Conservation (phyloP, 148 eudicot genomes). For the Chenopodium formosanum region DNA sequence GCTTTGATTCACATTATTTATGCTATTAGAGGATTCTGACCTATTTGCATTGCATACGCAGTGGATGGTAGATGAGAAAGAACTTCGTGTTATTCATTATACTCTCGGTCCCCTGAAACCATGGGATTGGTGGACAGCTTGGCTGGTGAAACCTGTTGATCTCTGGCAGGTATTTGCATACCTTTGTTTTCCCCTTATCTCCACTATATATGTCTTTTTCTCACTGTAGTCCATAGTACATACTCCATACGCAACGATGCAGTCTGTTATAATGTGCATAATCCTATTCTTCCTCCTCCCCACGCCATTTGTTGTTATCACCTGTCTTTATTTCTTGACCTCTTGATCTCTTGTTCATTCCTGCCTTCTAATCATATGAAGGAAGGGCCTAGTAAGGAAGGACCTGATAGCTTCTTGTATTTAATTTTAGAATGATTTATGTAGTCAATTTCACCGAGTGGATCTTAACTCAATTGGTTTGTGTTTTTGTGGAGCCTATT, state of each 20-base stretch:
- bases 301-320: neutral
- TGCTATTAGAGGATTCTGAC: slow-evolving; percentile 9
- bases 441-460: neutral
- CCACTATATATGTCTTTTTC: slow-evolving; percentile 9
- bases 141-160: slow-evolving; percentile 98
- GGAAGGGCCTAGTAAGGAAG: neutral
- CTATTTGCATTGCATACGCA: slow-evolving; percentile 32
- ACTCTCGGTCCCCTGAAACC: slow-evolving; percentile 98
- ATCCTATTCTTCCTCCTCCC: neutral
- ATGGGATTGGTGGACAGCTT: slow-evolving; percentile 99
- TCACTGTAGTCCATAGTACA: neutral
- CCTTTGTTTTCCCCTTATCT: neutral
- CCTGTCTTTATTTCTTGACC: neutral
- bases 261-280: neutral
- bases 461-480: neutral
- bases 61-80: slow-evolving; percentile 99
- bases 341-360: neutral
- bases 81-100: slow-evolving; percentile 91
- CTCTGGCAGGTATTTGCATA: slow-evolving; percentile 80
- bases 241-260: neutral
- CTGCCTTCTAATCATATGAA: neutral
- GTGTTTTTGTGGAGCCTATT: neutral
- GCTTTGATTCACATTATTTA: slow-evolving; percentile 4
- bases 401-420: slow-evolving; percentile 6
- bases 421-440: neutral